These are phyloP conservation scores for Aspergillus glaucus DNA, from an alignment of 2,329 filamentous ascomycete species.

Conservation along the genomic window DNA sequence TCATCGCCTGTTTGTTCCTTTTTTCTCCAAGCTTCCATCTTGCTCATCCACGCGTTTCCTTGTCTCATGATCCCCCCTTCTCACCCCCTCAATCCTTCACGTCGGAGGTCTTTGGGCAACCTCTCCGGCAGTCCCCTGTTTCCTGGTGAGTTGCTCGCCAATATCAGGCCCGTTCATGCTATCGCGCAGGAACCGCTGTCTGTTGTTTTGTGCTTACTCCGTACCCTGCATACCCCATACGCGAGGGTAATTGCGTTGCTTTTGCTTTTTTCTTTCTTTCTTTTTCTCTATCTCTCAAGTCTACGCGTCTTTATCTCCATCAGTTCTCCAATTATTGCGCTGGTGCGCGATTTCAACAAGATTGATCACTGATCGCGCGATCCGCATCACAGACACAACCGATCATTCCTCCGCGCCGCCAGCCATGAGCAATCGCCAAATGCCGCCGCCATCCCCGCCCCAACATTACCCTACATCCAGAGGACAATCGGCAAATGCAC, in stretches of 20 bases:
- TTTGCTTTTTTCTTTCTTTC: neutral
- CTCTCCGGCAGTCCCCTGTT: conserved; percentile 29
- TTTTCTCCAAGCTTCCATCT: conserved; percentile 1
- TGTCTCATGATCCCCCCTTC: conserved; percentile 28
- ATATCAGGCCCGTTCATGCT: conserved; percentile 1
- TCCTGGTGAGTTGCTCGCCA: conserved; percentile 29
- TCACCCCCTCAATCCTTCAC: conserved; percentile 26
- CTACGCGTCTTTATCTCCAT: neutral
- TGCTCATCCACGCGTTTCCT: neutral
- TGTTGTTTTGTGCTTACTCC: no score
- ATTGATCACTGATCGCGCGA: neutral
- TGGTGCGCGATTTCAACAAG: neutral
- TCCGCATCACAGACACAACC: conserved; percentile 17
- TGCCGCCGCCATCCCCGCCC: conserved; percentile 48
- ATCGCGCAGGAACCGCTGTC: no score
- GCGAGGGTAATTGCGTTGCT: no score
- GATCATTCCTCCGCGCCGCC: conserved; percentile 27
- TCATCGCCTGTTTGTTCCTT: conserved; percentile 5
- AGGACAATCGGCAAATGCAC: conserved; percentile 34
- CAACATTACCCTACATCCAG: conserved; percentile 39
- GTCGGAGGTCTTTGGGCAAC: conserved; percentile 28
- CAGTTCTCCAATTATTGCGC: neutral
- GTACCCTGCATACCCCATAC: no score
- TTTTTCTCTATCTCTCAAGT: conserved; percentile 2
- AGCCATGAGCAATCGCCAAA: conserved; percentile 36